Evolutionary conservation across 306 rosid genomes (phyloP).

Genomic region (Boehmeria nivea): DNA sequence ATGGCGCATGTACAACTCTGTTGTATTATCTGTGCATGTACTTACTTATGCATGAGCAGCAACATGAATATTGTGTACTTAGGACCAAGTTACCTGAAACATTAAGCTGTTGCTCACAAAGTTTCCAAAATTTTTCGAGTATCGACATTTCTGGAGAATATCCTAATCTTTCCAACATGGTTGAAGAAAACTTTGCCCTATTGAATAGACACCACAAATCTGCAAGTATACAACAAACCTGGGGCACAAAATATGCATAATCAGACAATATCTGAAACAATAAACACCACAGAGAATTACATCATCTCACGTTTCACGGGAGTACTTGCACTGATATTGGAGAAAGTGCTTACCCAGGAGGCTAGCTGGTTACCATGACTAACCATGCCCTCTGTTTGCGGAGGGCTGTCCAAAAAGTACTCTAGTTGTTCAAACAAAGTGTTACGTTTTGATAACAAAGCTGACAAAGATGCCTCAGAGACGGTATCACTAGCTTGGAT

Average conservation of each 20-base stretch:
- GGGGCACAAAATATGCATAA: constrained; percentile 20
- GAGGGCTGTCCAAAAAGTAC: constrained; percentile 48
- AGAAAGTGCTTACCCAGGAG: constrained; percentile 54
- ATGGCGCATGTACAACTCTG: not conserved
- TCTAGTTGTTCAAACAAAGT: constrained; percentile 61
- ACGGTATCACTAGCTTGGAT: constrained; percentile 43
- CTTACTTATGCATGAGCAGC: too few relatives aligned
- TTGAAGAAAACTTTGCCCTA: constrained; percentile 38
- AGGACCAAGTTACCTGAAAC: constrained; percentile 46
- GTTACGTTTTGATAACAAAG: constrained; percentile 54
- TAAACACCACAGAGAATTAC: constrained; percentile 2
- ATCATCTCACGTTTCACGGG: not conserved
- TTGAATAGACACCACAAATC: constrained; percentile 63
- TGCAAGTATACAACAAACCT: constrained; percentile 74
- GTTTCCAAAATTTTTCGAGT: constrained; percentile 71
- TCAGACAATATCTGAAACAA: constrained; percentile 28
- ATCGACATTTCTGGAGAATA: constrained; percentile 49
- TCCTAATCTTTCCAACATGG: constrained; percentile 64
- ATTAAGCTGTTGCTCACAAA: constrained; percentile 70
- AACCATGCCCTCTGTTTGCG: constrained; percentile 41
- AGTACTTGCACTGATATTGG: constrained; percentile 16
- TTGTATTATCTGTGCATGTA: not conserved
- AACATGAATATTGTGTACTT: not conserved
- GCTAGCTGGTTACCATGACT: constrained; percentile 62
- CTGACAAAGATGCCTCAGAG: constrained; percentile 52